These are phyloP conservation scores for Penicillium olsonii DNA, from an alignment of 2,329 filamentous ascomycete species.

Conservation along the genomic window DNA sequence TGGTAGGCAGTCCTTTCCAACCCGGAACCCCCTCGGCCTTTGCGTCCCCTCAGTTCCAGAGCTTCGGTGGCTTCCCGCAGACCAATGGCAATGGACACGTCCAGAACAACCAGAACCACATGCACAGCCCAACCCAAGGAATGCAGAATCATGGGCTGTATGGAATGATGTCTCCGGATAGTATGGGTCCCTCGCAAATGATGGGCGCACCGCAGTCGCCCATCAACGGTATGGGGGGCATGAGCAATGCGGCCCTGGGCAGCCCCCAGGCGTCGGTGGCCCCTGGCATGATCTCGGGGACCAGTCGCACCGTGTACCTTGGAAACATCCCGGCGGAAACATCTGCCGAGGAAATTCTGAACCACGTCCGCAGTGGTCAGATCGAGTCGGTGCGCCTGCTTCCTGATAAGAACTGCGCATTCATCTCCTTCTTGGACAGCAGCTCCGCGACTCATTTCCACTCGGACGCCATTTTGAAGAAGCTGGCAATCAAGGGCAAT, in stretches of 20 bases:
- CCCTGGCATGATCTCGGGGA: conserved; percentile 81
- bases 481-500: conserved; percentile 96
- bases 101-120: conserved; percentile 60
- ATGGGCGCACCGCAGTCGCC: conserved; percentile 82
- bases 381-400: conserved; percentile 98
- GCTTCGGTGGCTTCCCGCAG: conserved; percentile 73
- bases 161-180: conserved; percentile 80
- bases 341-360: conserved; percentile 90
- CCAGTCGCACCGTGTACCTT: conserved; percentile 93
- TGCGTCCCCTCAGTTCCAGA: conserved; percentile 88
- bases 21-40: conserved; percentile 90
- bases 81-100: conserved; percentile 55
- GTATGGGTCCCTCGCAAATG: conserved; percentile 78
- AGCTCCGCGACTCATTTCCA: conserved; percentile 99
- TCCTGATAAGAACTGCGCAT: conserved; percentile 99
- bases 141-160: conserved; percentile 73
- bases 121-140: conserved; percentile 74
- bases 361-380: conserved; percentile 94
- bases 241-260: conserved; percentile 61
- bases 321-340: conserved; percentile 99
- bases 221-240: conserved; percentile 69
- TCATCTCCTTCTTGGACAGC: conserved; percentile 97
- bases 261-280: conserved; percentile 73
- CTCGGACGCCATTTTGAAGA: conserved; percentile 99
- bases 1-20: conserved; percentile 95